Percentiles rank a stretch among this genome's conserved stretches.
Evolutionary conservation across 169 alveolate genomes (phyloP).

Genomic region (Nephromyces sp.): DNA sequence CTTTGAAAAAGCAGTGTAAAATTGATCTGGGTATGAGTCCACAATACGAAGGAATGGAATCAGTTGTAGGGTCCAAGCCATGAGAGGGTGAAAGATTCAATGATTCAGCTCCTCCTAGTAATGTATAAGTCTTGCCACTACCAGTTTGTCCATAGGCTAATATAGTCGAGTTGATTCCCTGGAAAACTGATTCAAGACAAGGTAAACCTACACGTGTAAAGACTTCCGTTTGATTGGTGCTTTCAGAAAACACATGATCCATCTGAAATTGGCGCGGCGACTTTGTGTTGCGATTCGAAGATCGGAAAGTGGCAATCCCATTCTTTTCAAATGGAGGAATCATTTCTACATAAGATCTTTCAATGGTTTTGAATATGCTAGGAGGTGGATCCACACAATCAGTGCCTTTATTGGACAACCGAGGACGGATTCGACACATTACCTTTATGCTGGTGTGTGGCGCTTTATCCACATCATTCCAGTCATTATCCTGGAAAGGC

Average conservation of each 20-base stretch:
- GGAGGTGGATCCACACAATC: background rate
- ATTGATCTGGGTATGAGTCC: conserved; percentile 17
- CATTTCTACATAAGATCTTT: background rate
- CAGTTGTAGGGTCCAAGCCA: background rate
- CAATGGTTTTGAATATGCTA: background rate
- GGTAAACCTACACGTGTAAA: conserved; percentile 55
- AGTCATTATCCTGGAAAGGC: too few relatives aligned
- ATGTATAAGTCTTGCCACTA: conserved; percentile 49
- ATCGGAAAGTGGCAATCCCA: too few relatives aligned
- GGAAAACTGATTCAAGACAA: conserved; percentile 54
- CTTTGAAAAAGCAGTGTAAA: background rate
- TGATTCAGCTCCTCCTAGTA: conserved; percentile 7
- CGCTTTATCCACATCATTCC: too few relatives aligned
- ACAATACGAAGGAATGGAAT: background rate
- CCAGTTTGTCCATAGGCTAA: conserved; percentile 79
- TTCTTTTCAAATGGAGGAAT: too few relatives aligned
- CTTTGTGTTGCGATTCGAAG: background rate
- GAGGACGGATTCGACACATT: background rate
- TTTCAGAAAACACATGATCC: conserved; percentile 52
- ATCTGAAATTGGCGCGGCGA: conserved; percentile 32
- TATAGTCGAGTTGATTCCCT: conserved; percentile 77
- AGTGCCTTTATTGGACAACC: background rate
- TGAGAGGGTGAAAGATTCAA: background rate
- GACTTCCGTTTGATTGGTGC: conserved; percentile 52
- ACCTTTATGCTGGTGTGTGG: too few relatives aligned